phyloP scores from a whole-genome alignment of 1,284 basidiomycete genomes.

The Ceratobasidium sp. region DNA sequence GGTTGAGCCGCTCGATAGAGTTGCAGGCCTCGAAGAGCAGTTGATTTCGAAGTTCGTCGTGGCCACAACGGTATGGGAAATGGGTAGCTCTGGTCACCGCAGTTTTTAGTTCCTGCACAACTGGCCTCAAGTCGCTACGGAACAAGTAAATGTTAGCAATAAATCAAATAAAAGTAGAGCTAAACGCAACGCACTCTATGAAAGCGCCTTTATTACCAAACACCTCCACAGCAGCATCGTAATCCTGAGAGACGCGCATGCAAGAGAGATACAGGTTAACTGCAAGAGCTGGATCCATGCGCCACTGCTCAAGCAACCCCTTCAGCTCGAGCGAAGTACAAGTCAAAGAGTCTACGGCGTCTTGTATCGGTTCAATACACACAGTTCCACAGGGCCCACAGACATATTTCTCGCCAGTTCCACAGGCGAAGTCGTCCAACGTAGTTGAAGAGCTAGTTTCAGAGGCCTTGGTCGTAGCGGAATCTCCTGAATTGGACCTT shows the following conservation, averaged over 20 bases:
- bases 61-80: background rate
- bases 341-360: background rate
- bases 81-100: background rate
- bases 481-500: background rate
- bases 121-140: background rate
- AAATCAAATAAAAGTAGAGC: background rate
- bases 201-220: background rate
- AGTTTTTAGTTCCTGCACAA: background rate
- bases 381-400: slow-evolving; percentile 7
- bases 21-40: background rate
- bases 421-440: background rate
- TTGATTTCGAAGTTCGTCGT: background rate
- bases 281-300: background rate
- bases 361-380: background rate
- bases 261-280: slow-evolving; percentile 1
- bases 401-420: background rate
- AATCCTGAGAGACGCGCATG: slow-evolving; percentile 1
- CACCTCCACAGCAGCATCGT: slow-evolving; percentile 1
- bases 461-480: background rate
- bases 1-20: background rate
- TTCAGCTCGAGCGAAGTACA: slow-evolving; percentile 5
- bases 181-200: background rate
- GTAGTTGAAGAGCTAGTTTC: background rate
- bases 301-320: slow-evolving; percentile 1
- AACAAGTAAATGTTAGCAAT: background rate